Base-by-base conservation (phyloP, 2,329 filamentous ascomycete species). In the Pseudogymnoascus sp. region DNA sequence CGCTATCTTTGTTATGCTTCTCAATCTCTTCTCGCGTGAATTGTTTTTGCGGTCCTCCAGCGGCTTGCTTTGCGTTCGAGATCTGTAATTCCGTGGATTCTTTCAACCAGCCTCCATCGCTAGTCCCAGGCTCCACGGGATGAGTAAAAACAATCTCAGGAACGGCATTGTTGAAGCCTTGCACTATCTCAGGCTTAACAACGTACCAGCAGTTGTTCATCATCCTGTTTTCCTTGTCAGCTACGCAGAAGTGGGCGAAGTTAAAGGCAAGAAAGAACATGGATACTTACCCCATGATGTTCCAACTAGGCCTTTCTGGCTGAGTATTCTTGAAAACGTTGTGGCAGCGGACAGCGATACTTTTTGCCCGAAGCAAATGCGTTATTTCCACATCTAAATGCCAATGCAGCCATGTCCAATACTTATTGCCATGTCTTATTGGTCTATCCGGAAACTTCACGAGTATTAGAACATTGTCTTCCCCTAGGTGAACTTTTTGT, bases 341-440 rank as follows among this genome's bases (percentile, higher is more conserved):
- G 69, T 78, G 80, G 64, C 77, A 79, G 16, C 79, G 75, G 3
- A 81, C 80, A 0, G 69, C 73, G 59, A 83, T 78, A 59, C 73
- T 75, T 36, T 75, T 71, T 0, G 78, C 75, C 16, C 72, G 71
- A 3, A 80, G 66, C 3, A 83, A 68, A 64, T 80, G 75, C 1
- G 73, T 69, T 1, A 80, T 69, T 11, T 76, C 75, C 2, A 83
- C 71, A 62, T 83, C 81, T 1, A 82, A 72, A 63, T 82, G 73
- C 81, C 81, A 83, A 65, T 80, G 77, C 3, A 80, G 49, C 81
- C 81, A 83, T 0, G 80, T 78, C 81, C 80, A 83, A 67, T 80
- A 83, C 66, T 80, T 83, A 40, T 76, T 78, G 2, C 80, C 80
- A 62, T 84, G 79, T 3, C 80, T 73, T 36, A 83, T 75, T 0